Evolutionary conservation across 805 yeast species (phyloP), one percentile per base, ranked within the genome.

Genomic region (Candida alai): DNA sequence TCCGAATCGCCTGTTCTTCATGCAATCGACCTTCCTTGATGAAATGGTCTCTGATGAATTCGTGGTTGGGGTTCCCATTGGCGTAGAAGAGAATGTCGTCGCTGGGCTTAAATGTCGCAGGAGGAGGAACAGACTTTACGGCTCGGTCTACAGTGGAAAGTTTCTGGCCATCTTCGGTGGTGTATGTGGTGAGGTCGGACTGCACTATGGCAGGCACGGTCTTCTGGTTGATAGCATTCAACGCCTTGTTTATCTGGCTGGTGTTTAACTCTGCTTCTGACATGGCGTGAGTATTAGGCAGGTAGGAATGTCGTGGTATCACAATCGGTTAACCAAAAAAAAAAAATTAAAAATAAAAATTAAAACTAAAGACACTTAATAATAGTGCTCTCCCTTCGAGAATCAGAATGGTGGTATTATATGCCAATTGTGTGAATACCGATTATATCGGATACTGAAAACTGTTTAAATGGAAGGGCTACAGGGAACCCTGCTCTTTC

Each of bases 11-110:
- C 54, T 90, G 97, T 8, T 66, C 65, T 36, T 78, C 80, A 10
- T 73, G 67, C 25, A 90, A 62, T 37, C 95, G 70, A 2, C 98
- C 97, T 58, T 93, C 97, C 25, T 71, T 65, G 44, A 70, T 63
- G 45, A 89, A 83, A 60, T 87, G 96, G 17, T 78, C 73, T 44
- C 73, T 78, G 36, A 93, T 58, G 48, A 84, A 84, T 26, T 62
- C 76, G 45, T 78, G 73, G 51, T 87, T 76, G 8, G 97, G 97
- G 39, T 76, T 60, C 2, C 86, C 88, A 35, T 70, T 68, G 3
- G 62, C 57, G 25, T 55, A 54, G 48, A 87, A 90, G 12, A 90
- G 65, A 52, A 84, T 78, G 4, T 62, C 71, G 52, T 89, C 86
- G 0, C 71, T 56, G 0, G 96, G 96, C 12, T 65, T 65, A 29